A percentile compares a stretch with the other conserved stretches of the same genome.
These are phyloP conservation scores for Agroathelia rolfsii DNA, from an alignment of 1,284 basidiomycete species.

Conservation along the genomic window DNA sequence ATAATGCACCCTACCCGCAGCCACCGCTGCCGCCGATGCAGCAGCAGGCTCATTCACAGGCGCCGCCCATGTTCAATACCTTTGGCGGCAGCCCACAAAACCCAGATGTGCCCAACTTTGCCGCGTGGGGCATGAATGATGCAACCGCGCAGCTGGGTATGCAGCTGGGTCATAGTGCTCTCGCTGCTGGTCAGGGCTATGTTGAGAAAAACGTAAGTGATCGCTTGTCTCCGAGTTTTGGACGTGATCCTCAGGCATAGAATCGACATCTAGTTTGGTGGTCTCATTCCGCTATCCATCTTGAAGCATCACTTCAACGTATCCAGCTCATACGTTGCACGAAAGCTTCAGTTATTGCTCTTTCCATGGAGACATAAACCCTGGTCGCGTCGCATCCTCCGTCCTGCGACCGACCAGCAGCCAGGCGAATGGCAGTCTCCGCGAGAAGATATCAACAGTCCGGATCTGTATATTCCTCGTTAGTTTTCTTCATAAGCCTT, in stretches of 20 bases:
- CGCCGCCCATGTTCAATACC: constrained; percentile 17
- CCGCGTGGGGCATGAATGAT: constrained; percentile 81
- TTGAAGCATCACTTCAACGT: constrained; percentile 96
- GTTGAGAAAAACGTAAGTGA: constrained; percentile 85
- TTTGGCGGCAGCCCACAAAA: constrained; percentile 17
- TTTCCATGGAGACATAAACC: constrained; percentile 93
- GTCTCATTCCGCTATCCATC: constrained; percentile 64
- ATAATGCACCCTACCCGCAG: constrained; percentile 18
- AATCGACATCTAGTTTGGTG: constrained; percentile 51
- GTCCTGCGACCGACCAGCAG: constrained; percentile 57
- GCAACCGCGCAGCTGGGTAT: constrained; percentile 94
- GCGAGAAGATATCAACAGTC: constrained; percentile 90
- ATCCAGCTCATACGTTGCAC: constrained; percentile 91
- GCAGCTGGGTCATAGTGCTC: constrained; percentile 89
- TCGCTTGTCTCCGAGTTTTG: constrained; percentile 5
- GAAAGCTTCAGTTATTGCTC: constrained; percentile 83
- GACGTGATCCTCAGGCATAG: constrained; percentile 4
- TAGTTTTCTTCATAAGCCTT: constrained; percentile 20
- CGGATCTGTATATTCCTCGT: constrained; percentile 96
- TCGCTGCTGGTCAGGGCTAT: constrained; percentile 91
- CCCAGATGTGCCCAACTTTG: constrained; percentile 38
- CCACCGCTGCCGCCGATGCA: constrained; percentile 20
- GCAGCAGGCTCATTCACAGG: constrained; percentile 23
- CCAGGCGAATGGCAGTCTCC: constrained; percentile 81
- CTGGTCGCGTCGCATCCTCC: constrained; percentile 60